Evolutionary conservation across 345 rosid species (phyloP).

Genomic region (Turnera subulata): DNA sequence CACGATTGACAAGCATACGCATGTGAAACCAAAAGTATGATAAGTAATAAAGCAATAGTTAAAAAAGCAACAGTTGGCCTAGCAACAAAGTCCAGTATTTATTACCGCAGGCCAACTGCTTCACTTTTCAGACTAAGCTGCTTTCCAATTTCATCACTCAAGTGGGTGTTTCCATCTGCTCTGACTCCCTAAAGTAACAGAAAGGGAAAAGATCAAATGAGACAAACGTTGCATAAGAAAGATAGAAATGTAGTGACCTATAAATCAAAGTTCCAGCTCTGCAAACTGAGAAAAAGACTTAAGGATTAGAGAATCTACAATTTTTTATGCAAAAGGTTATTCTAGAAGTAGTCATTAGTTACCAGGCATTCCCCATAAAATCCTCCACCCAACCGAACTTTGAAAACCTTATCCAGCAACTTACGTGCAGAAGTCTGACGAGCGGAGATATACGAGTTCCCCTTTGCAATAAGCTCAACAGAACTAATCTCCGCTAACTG

Average conservation of each 20-base stretch:
- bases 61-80: not conserved
- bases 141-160: slow-evolving; percentile 70
- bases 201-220: not conserved
- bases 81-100: not conserved
- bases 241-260: not conserved
- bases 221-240: not conserved
- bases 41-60: no score
- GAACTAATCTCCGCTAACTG: slow-evolving; percentile 61
- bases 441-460: slow-evolving; percentile 43
- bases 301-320: no score
- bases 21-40: not conserved
- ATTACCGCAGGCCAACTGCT: slow-evolving; percentile 72
- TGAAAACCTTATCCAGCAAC: slow-evolving; percentile 54
- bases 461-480: slow-evolving; percentile 45
- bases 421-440: slow-evolving; percentile 51
- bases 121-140: slow-evolving; percentile 74
- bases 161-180: slow-evolving; percentile 62
- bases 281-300: not conserved
- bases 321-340: no score
- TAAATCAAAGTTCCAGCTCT: not conserved
- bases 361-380: slow-evolving; percentile 95
- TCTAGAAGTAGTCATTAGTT: slow-evolving; percentile 15
- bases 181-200: slow-evolving; percentile 55
- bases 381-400: slow-evolving; percentile 74
- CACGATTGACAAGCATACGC: not conserved